These are phyloP conservation scores for Aureobasidium sp. DNA, from an alignment of 2,329 filamentous ascomycete genomes.

Conservation along the genomic window DNA sequence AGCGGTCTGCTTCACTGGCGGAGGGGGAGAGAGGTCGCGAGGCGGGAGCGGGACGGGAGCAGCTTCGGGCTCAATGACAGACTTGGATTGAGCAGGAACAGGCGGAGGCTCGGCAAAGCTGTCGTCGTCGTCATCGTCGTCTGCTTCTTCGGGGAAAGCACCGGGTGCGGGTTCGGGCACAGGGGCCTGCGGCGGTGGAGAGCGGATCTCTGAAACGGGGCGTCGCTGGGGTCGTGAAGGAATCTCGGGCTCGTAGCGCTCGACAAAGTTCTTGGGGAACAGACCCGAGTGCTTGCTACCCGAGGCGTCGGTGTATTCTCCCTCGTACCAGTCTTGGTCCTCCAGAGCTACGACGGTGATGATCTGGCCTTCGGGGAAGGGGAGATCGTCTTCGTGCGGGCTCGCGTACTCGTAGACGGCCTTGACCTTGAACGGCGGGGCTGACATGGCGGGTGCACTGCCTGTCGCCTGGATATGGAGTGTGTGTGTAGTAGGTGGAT, in stretches of 20 bases:
- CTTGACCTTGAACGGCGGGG: slow-evolving; percentile 81
- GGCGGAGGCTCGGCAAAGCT: slow-evolving; percentile 20
- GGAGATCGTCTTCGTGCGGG: slow-evolving; percentile 88
- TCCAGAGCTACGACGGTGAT: slow-evolving; percentile 91
- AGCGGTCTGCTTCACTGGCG: neutral
- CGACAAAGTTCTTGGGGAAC: slow-evolving; percentile 95
- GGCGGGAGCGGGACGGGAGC: slow-evolving; percentile 29
- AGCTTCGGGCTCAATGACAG: slow-evolving; percentile 24
- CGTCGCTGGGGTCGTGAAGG: slow-evolving; percentile 79
- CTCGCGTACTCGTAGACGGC: slow-evolving; percentile 92
- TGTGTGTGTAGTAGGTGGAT: neutral
- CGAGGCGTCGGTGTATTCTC: slow-evolving; percentile 72
- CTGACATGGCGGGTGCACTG: slow-evolving; percentile 48
- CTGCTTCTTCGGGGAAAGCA: slow-evolving; percentile 26
- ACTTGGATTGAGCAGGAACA: slow-evolving; percentile 29
- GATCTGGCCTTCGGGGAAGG: slow-evolving; percentile 76
- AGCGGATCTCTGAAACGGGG: slow-evolving; percentile 54
- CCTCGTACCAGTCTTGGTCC: slow-evolving; percentile 88
- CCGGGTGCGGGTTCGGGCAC: slow-evolving; percentile 27
- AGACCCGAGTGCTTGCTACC: slow-evolving; percentile 76
- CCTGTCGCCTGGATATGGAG: neutral
- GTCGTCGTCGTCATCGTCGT: slow-evolving; percentile 26
- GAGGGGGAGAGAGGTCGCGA: neutral
- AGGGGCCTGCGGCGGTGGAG: slow-evolving; percentile 24
- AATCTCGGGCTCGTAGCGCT: slow-evolving; percentile 85